A percentile compares a stretch with the other conserved stretches of the same genome.
Conservation (phyloP, 441 rosid genomes). For the Gossypium davidsonii region DNA sequence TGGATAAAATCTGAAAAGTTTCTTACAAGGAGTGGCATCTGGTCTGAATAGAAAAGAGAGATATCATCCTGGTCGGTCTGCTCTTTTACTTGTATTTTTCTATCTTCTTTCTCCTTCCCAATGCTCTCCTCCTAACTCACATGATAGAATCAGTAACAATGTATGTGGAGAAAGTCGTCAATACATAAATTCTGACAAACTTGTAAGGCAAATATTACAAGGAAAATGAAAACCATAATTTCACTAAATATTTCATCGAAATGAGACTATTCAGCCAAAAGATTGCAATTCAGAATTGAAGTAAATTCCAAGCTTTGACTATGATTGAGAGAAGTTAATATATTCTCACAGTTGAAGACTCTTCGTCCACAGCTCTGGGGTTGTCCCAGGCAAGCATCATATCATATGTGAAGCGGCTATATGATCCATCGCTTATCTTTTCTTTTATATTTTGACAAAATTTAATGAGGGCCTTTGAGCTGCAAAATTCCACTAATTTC, state of each 20-base stretch:
- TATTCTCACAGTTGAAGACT: constrained; percentile 27
- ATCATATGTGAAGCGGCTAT: constrained; percentile 63
- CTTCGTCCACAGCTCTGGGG: constrained; percentile 45
- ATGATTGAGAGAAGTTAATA: background rate
- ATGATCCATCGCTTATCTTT: constrained; percentile 58
- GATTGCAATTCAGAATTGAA: background rate
- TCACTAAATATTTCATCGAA: background rate
- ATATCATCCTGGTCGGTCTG: constrained; percentile 57
- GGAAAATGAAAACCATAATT: background rate
- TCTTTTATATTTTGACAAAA: constrained; percentile 50
- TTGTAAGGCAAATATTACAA: background rate
- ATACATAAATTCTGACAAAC: background rate
- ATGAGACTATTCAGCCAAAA: background rate
- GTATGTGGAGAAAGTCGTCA: background rate
- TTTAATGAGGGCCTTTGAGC: constrained; percentile 38
- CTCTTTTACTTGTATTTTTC: constrained; percentile 24
- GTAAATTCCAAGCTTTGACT: background rate
- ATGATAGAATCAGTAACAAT: constrained; percentile 1
- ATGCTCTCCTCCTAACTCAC: constrained; percentile 36
- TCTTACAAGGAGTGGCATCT: constrained; percentile 90
- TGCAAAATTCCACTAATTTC: constrained; percentile 68
- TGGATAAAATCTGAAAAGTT: background rate
- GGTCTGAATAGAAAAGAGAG: constrained; percentile 79
- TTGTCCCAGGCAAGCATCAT: constrained; percentile 91
- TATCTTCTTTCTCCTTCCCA: constrained; percentile 66